phyloP scores from a whole-genome alignment of 2,329 filamentous ascomycete species.

The Beauveria brongniartii region DNA sequence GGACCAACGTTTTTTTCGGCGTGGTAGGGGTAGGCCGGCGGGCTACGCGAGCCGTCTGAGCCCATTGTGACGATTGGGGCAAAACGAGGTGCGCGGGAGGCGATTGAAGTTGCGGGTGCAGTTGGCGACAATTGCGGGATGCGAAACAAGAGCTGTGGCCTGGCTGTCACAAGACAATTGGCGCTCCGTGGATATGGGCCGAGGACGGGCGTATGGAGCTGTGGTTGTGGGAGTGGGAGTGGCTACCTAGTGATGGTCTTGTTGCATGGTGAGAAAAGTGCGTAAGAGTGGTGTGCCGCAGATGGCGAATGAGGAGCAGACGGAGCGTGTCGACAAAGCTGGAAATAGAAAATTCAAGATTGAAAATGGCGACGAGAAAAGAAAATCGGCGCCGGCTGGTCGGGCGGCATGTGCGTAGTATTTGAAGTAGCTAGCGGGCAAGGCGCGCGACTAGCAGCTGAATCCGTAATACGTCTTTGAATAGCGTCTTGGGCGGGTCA shows the following conservation, averaged over 20 bases:
- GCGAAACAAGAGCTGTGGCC: not conserved
- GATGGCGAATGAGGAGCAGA: not conserved
- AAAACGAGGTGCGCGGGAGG: not conserved
- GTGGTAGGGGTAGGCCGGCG: conserved; percentile 18
- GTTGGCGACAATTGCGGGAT: not conserved
- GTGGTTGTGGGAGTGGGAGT: not conserved
- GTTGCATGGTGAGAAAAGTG: not conserved
- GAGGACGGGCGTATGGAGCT: conserved; percentile 1
- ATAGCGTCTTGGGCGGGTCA: conserved; percentile 3
- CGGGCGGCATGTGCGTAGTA: conserved; percentile 4
- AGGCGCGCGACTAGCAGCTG: not conserved
- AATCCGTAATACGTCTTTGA: not conserved
- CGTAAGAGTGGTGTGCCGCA: not conserved
- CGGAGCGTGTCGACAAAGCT: not conserved
- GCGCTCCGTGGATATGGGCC: not conserved
- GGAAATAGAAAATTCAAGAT: not conserved
- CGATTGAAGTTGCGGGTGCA: too few species aligned
- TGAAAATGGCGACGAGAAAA: not conserved
- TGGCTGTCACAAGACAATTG: conserved; percentile 3
- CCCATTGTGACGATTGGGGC: not conserved
- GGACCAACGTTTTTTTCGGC: conserved; percentile 15
- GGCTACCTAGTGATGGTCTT: not conserved
- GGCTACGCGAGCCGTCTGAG: conserved; percentile 7
- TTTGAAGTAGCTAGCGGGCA: conserved; percentile 3
- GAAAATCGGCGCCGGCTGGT: not conserved